phyloP scores from a whole-genome alignment of 768 basidiomycete species.

The Gyrodon lividus region DNA sequence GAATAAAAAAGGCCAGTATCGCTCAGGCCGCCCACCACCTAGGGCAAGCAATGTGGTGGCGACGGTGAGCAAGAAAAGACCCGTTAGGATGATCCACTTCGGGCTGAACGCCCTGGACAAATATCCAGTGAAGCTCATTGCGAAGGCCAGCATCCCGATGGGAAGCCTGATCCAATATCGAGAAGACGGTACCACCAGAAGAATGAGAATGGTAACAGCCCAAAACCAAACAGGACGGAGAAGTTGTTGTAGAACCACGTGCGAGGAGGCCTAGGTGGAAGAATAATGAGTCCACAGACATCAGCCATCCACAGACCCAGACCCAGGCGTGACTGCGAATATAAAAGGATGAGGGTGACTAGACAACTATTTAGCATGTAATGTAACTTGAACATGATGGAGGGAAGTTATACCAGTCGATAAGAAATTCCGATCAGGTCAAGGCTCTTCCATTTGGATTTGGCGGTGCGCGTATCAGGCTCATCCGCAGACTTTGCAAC shows the following conservation, averaged over 20 bases:
- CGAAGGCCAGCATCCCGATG: conserved; percentile 38
- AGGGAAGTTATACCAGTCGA: conserved; percentile 32
- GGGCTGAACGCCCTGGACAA: conserved; percentile 36
- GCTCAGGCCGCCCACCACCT: conserved; percentile 37
- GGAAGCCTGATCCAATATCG: conserved; percentile 43
- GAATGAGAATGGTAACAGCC: conserved; percentile 40
- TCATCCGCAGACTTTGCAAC: conserved; percentile 1
- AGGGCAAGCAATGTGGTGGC: conserved; percentile 43
- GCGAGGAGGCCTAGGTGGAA: conserved; percentile 35
- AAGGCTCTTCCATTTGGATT: conserved; percentile 33
- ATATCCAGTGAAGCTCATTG: conserved; percentile 38
- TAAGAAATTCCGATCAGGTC: conserved; percentile 40
- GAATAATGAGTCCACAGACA: background rate
- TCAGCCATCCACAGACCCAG: conserved; percentile 47
- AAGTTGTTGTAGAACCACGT: conserved; percentile 45
- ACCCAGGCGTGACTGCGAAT: conserved; percentile 37
- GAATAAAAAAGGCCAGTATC: conserved; percentile 49
- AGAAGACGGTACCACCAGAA: conserved; percentile 43
- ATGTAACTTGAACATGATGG: background rate
- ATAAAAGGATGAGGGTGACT: conserved; percentile 36
- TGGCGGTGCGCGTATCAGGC: conserved; percentile 2
- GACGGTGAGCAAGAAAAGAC: conserved; percentile 36
- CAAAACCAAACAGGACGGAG: conserved; percentile 36
- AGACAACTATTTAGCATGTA: background rate
- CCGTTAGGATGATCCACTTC: conserved; percentile 48